Base-by-base conservation (phyloP, 495 filamentous ascomycete species). In the Haplographium delicatum region DNA sequence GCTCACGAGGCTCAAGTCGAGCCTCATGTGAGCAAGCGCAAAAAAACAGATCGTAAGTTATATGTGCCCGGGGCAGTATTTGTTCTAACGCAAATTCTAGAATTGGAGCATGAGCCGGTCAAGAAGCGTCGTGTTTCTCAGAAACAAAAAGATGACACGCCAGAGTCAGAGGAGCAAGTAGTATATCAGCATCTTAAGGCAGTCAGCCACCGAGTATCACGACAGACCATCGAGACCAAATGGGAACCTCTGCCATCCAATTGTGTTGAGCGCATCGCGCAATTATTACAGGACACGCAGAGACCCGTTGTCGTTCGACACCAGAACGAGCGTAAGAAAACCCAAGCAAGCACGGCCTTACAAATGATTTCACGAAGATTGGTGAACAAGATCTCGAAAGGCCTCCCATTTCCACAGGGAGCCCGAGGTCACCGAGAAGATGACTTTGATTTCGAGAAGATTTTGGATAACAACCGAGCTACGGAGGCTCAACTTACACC, bases 361-460 rank as follows among this genome's bases (percentile, higher is more conserved):
- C 28, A 45, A n/a, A 31, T 44, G 44, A 47, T 62, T 15, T 58
- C 50, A 22, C 49, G 44, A 4, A 56, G 49, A 50, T 51, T 69
- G 15, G 51, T 50, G 20, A 41, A 43, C 33, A 52, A 46, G 18
- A 50, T 58, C n/a, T 44, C 50, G 10, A 60, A 51, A 44, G 52
- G 45, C 13, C 38, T 81, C 69, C 78, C 78, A 25, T 82, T 86
- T 51, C 82, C 82, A 2, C 76, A 72, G 6, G 65, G 71, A 35
- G 72, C 77, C 8, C 20, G 51, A 1, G 25, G 16, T 30, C 31
- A 50, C 4, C 76, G 73, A 49, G 79, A 78, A 26, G 64, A 71
- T 0, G 67, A 75, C 52, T 84, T 86, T 54, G 76, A 84, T 56
- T 76, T 78, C 47, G 80, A 84, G 45, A 72, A 72, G 54, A 72